phyloP scores from a whole-genome alignment of 176 grass and related monocot genomes.

The Oryza longistaminata region DNA sequence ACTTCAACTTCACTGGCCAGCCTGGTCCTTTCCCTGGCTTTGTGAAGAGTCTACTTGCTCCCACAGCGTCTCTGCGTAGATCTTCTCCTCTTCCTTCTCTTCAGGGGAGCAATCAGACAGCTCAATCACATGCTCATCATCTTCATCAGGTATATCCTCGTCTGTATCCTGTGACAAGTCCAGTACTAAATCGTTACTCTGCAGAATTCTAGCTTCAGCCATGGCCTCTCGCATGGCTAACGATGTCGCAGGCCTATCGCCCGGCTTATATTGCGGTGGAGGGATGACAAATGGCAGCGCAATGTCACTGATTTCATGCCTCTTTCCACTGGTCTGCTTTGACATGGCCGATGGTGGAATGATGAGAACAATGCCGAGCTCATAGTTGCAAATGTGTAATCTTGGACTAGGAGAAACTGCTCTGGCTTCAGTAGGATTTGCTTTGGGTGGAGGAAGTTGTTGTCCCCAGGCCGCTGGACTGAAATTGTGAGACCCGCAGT shows the following conservation, averaged over 20 bases:
- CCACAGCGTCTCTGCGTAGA: slow-evolving; percentile 81
- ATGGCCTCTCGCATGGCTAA: slow-evolving; percentile 76
- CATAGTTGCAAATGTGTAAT: slow-evolving; percentile 89
- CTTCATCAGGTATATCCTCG: slow-evolving; percentile 58
- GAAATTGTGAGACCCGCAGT: slow-evolving; percentile 94
- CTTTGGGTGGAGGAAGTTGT: slow-evolving; percentile 46
- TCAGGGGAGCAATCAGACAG: slow-evolving; percentile 44
- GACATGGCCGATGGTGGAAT: slow-evolving; percentile 36
- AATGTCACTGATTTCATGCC: slow-evolving; percentile 44
- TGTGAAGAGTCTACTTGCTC: slow-evolving; percentile 65
- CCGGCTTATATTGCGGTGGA: slow-evolving; percentile 59
- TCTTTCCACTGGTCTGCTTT: slow-evolving; percentile 38
- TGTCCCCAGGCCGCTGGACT: slow-evolving; percentile 90
- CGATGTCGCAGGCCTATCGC: slow-evolving; percentile 64
- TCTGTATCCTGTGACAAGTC: slow-evolving; percentile 52
- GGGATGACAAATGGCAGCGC: slow-evolving; percentile 70
- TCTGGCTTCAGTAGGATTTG: slow-evolving; percentile 38
- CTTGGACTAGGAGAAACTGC: slow-evolving; percentile 34
- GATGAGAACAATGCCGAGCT: slow-evolving; percentile 74
- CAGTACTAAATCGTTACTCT: slow-evolving; percentile 8
- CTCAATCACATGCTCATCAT: slow-evolving; percentile 58
- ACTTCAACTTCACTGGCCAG: slow-evolving; percentile 12
- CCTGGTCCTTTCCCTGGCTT: slow-evolving; percentile 25
- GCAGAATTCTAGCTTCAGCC: slow-evolving; percentile 38
- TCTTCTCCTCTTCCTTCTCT: slow-evolving; percentile 70